Percentiles rank a stretch among this genome's conserved stretches.
Evolutionary conservation across 805 yeast species (phyloP).

Genomic region (Ogataea dorogensis): DNA sequence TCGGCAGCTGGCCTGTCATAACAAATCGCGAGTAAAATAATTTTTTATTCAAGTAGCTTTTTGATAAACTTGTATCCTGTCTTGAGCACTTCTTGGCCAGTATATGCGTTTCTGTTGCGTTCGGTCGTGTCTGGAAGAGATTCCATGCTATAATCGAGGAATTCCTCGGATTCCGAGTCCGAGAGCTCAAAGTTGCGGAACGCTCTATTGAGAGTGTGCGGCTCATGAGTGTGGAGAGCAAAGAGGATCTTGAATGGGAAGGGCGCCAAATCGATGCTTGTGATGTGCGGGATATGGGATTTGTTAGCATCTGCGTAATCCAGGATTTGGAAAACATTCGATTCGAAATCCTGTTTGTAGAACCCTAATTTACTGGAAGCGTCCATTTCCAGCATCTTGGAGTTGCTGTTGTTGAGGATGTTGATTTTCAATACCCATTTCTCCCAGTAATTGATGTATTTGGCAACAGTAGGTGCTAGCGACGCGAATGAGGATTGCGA

Average conservation of each 20-base stretch:
- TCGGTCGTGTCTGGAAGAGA: slow-evolving; percentile 28
- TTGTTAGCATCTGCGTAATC: slow-evolving; percentile 54
- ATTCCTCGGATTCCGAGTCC: slow-evolving; percentile 8
- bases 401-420: slow-evolving; percentile 33
- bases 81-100: slow-evolving; percentile 33
- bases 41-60: slow-evolving; percentile 31
- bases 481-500: slow-evolving; percentile 21
- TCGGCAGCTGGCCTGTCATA: slow-evolving; percentile 16
- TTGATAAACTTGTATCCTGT: slow-evolving; percentile 40
- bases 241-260: slow-evolving; percentile 50
- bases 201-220: slow-evolving; percentile 27
- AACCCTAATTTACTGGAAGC: slow-evolving; percentile 20
- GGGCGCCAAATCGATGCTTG: slow-evolving; percentile 62
- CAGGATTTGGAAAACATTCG: slow-evolving; percentile 44
- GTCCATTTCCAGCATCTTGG: slow-evolving; percentile 17
- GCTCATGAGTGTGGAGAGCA: slow-evolving; percentile 28
- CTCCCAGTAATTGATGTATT: slow-evolving; percentile 61
- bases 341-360: slow-evolving; percentile 39
- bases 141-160: slow-evolving; percentile 27
- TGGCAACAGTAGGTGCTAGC: slow-evolving; percentile 29
- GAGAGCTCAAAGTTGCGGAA: slow-evolving; percentile 21
- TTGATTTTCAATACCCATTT: slow-evolving; percentile 59
- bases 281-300: slow-evolving; percentile 72
- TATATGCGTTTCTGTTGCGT: slow-evolving; percentile 19
- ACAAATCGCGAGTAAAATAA: slow-evolving; percentile 4